These are phyloP conservation scores for Phytophthora idaei DNA, from an alignment of 352 stramenopile species.

Conservation along the genomic window DNA sequence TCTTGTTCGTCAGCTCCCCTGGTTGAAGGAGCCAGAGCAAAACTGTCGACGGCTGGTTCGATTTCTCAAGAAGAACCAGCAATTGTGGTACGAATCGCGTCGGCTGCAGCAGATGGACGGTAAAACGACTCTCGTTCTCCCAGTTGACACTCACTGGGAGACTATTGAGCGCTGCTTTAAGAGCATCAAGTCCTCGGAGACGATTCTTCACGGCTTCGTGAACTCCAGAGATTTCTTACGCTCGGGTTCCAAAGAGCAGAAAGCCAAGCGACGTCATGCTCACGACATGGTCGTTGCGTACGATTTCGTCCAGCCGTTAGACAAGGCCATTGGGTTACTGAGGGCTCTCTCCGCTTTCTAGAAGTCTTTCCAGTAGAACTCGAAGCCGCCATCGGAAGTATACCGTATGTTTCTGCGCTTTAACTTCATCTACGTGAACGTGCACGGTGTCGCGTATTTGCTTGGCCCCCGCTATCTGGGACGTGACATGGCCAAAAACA, in stretches of 20 bases:
- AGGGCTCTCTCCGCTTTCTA: background rate
- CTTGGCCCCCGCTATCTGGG: no score
- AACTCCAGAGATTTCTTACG: background rate
- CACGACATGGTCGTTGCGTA: background rate
- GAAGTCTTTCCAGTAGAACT: conserved; percentile 14
- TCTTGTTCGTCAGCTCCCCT: background rate
- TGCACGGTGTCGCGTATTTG: no score
- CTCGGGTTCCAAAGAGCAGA: background rate
- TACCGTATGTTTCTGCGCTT: conserved; percentile 13
- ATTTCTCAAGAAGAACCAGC: conserved; percentile 14
- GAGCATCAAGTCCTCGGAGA: background rate
- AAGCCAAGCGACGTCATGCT: conserved; percentile 4
- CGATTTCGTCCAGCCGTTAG: conserved; percentile 7
- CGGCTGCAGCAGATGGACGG: background rate
- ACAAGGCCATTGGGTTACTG: background rate
- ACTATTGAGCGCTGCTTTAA: conserved; percentile 12
- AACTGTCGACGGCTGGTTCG: background rate
- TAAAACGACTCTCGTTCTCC: background rate
- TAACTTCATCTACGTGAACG: no score
- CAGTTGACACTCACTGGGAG: conserved; percentile 6
- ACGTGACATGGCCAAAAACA: no score
- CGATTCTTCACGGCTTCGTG: conserved; percentile 7
- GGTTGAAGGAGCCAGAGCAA: background rate
- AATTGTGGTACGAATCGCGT: conserved; percentile 11
- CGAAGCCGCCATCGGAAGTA: conserved; percentile 7